These are phyloP conservation scores for Dimargaris verticillata DNA, from an alignment of 192 early-diverging fungal genomes.

Conservation along the genomic window DNA sequence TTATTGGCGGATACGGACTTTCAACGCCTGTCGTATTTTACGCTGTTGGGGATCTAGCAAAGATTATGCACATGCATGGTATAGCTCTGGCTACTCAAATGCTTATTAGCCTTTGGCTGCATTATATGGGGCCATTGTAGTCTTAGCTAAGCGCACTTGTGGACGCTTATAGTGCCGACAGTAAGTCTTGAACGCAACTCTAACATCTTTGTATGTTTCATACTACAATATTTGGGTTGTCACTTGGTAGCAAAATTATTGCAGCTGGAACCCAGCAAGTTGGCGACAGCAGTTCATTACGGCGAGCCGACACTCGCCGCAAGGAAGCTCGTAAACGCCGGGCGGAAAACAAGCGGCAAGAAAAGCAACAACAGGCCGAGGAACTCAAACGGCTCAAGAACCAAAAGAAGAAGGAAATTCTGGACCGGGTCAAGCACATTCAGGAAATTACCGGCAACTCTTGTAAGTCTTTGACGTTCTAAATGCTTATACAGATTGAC, in stretches of 20 bases:
- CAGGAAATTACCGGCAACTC: constrained; percentile 66
- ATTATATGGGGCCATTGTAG: neutral
- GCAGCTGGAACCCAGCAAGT: constrained; percentile 30
- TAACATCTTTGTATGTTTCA: no score
- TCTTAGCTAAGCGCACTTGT: neutral
- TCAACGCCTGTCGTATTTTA: no score
- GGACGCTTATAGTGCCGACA: constrained; percentile 10
- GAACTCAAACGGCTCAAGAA: constrained; percentile 87
- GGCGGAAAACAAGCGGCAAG: constrained; percentile 55
- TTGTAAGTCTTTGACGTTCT: no score
- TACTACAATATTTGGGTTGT: no score
- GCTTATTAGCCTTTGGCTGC: no score
- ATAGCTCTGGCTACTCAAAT: no score
- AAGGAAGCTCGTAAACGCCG: constrained; percentile 51
- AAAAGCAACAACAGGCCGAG: constrained; percentile 52
- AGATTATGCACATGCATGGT: no score
- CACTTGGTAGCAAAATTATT: no score
- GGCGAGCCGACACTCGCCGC: constrained; percentile 61
- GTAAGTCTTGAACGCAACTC: constrained; percentile 20
- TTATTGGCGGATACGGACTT: no score
- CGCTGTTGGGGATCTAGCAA: no score
- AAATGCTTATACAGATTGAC: no score
- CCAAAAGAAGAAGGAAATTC: constrained; percentile 75
- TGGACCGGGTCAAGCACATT: constrained; percentile 65
- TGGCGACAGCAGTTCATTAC: constrained; percentile 25